Evolutionary conservation across 345 rosid species (phyloP).

Genomic region (Erucastrum elatum): DNA sequence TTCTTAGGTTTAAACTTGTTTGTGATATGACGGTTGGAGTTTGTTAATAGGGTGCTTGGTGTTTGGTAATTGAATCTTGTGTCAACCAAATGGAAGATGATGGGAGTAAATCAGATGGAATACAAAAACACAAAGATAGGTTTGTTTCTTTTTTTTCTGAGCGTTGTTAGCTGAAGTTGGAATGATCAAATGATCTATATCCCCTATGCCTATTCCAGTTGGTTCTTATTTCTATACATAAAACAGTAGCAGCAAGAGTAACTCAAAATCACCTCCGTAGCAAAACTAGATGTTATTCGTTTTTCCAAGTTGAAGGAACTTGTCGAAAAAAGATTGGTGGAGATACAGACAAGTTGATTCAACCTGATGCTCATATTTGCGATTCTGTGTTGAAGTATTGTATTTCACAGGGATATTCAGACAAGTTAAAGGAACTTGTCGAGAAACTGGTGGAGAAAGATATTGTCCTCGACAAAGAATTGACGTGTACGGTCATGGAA

Average conservation of each 20-base stretch:
- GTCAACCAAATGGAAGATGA: conserved; percentile 19
- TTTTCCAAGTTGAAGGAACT: too few species aligned
- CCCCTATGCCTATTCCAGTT: neutral
- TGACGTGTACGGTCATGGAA: conserved; percentile 50
- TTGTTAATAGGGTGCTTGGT: neutral
- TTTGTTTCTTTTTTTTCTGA: conserved; percentile 7
- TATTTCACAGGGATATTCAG: conserved; percentile 46
- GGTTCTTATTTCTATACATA: neutral
- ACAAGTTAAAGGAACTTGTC: conserved; percentile 50
- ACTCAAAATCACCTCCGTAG: neutral
- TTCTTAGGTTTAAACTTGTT: neutral
- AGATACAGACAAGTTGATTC: too few species aligned
- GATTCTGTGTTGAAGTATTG: conserved; percentile 63
- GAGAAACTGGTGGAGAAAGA: conserved; percentile 53
- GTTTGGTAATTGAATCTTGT: conserved; percentile 21
- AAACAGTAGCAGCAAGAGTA: neutral
- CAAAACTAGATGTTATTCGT: neutral
- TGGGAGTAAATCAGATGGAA: neutral
- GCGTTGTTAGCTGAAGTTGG: conserved; percentile 20
- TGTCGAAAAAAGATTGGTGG: too few species aligned
- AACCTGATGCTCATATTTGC: conserved; percentile 41
- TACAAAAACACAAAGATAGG: conserved; percentile 18
- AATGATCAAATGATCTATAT: neutral
- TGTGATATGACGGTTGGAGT: conserved; percentile 3
- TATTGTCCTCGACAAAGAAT: conserved; percentile 48